phyloP scores from a whole-genome alignment of 306 rosid genomes.

The Gillenia trifoliata region DNA sequence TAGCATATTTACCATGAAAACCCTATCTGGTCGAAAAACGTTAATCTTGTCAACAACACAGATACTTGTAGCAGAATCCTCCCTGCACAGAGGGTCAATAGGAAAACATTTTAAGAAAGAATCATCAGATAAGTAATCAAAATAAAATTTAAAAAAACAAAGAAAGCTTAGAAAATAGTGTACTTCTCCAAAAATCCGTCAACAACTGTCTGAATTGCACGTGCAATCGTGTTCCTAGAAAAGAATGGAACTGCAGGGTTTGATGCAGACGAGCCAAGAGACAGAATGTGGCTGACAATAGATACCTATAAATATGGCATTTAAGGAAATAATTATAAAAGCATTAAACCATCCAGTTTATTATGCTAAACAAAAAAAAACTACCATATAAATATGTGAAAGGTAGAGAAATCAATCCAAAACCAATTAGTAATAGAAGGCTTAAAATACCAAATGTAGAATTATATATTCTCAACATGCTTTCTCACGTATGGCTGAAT shows the following conservation, averaged over 20 bases:
- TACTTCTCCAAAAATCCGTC: slow-evolving; percentile 88
- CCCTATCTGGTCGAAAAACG: slow-evolving; percentile 86
- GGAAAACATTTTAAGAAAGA: slow-evolving; percentile 22
- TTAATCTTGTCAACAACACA: slow-evolving; percentile 74
- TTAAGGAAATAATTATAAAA: slow-evolving; percentile 5
- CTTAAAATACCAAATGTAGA: background rate
- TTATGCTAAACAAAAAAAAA: background rate
- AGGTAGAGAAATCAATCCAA: background rate
- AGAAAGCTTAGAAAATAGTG: slow-evolving; percentile 23
- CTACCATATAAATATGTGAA: background rate
- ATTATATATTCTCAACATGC: background rate
- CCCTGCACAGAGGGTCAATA: slow-evolving; percentile 44
- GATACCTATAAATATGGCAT: slow-evolving; percentile 52
- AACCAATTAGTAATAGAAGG: background rate
- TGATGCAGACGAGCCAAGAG: slow-evolving; percentile 64
- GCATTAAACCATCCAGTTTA: slow-evolving; percentile 8
- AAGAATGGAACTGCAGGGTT: slow-evolving; percentile 71
- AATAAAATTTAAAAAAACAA: background rate
- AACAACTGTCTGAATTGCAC: slow-evolving; percentile 66
- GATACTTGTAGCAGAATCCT: slow-evolving; percentile 37
- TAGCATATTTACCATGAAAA: slow-evolving; percentile 62
- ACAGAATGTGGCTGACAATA: slow-evolving; percentile 69
- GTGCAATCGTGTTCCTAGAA: slow-evolving; percentile 46
- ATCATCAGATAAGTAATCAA: background rate
- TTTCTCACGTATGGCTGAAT: background rate